Evolutionary conservation across 805 yeast species (phyloP).

Genomic region (Wickerhamomyces alni): DNA sequence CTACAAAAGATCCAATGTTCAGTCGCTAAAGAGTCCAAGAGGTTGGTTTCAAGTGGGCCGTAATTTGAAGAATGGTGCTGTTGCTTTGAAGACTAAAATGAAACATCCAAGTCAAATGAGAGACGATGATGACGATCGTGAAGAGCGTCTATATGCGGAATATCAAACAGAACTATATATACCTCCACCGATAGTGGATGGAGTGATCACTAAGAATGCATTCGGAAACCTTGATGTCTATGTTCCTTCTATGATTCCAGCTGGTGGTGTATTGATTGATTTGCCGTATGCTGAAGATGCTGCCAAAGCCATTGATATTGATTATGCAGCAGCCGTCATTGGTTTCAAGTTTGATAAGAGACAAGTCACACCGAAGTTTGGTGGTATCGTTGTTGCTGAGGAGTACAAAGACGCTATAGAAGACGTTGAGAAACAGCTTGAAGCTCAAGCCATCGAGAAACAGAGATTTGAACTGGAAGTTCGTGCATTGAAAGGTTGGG

Average conservation of each 20-base stretch:
- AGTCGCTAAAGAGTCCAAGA: constrained; percentile 59
- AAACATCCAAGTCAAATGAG: constrained; percentile 22
- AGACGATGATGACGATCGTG: constrained; percentile 37
- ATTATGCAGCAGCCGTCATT: constrained; percentile 81
- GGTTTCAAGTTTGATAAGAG: constrained; percentile 69
- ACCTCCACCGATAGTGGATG: constrained; percentile 56
- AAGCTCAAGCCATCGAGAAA: constrained; percentile 37
- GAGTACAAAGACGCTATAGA: constrained; percentile 57
- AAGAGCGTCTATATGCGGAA: constrained; percentile 64
- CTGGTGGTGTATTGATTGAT: constrained; percentile 60
- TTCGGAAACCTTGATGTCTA: constrained; percentile 84
- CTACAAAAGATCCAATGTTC: constrained; percentile 61
- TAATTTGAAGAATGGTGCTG: constrained; percentile 61
- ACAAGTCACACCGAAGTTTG: constrained; percentile 54
- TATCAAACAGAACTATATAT: constrained; percentile 68
- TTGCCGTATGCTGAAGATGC: constrained; percentile 58
- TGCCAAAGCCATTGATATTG: constrained; percentile 62
- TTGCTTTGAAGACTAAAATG: constrained; percentile 48
- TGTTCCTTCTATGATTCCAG: constrained; percentile 75
- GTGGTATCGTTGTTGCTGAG: constrained; percentile 70
- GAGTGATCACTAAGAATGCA: constrained; percentile 66
- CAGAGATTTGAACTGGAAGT: constrained; percentile 38
- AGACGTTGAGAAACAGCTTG: constrained; percentile 41
- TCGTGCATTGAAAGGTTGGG: constrained; percentile 43
- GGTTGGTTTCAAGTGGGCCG: constrained; percentile 88